phyloP scores from a whole-genome alignment of 768 basidiomycete genomes.

The Arthromyces matolae region DNA sequence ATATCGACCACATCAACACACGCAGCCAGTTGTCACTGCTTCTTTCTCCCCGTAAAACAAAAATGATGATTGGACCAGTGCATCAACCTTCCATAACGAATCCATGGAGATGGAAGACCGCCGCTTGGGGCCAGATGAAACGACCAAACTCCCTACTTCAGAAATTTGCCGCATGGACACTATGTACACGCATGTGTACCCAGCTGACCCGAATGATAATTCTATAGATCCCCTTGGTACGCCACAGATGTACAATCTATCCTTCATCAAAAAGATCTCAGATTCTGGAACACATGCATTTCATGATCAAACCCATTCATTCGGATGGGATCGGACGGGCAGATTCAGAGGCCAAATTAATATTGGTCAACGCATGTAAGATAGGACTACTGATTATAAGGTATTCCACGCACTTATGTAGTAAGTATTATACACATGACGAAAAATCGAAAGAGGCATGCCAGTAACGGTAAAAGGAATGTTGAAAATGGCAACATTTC shows the following conservation, averaged over 20 bases:
- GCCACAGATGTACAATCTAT: slow-evolving; percentile 11
- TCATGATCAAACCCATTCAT: not conserved
- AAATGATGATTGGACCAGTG: too few relatives aligned
- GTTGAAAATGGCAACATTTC: not conserved
- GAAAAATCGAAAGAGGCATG: slow-evolving; percentile 5
- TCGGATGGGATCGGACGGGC: not conserved
- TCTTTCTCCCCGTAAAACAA: too few relatives aligned
- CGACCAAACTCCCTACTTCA: too few relatives aligned
- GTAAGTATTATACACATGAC: slow-evolving; percentile 15
- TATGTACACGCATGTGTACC: slow-evolving; percentile 2
- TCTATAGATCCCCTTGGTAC: slow-evolving; percentile 11
- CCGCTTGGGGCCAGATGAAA: slow-evolving; percentile 5
- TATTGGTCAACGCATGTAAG: slow-evolving; percentile 1
- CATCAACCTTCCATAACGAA: too few relatives aligned
- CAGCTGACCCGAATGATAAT: slow-evolving; percentile 9
- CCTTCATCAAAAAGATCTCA: too few relatives aligned
- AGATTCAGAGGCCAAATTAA: not conserved
- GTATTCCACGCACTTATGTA: slow-evolving; percentile 10
- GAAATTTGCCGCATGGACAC: too few relatives aligned
- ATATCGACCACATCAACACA: too few relatives aligned
- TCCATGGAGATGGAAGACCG: too few relatives aligned
- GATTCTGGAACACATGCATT: too few relatives aligned
- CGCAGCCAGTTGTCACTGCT: too few relatives aligned
- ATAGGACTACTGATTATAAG: slow-evolving; percentile 7
- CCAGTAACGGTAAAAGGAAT: not conserved